These are phyloP conservation scores for Nicotiana benthamiana DNA, from an alignment of 257 asterid species.

Conservation along the genomic window DNA sequence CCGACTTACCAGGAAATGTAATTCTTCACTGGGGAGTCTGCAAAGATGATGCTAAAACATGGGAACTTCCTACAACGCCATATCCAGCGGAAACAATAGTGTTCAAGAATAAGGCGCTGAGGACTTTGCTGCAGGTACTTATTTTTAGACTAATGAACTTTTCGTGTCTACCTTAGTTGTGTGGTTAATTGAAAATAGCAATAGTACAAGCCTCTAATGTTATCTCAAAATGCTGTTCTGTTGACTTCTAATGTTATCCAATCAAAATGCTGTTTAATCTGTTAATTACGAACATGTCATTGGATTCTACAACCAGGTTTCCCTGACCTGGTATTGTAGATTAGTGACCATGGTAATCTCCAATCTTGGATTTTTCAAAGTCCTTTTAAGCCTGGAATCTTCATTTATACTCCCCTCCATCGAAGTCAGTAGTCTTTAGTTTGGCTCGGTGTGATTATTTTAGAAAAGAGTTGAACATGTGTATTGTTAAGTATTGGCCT, in stretches of 20 bases:
- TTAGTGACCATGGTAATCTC: neutral
- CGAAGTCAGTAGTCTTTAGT: neutral
- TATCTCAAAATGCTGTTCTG: neutral
- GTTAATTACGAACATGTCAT: neutral
- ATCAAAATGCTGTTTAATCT: neutral
- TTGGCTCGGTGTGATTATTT: neutral
- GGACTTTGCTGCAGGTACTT: conserved; percentile 67
- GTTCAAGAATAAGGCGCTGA: conserved; percentile 76
- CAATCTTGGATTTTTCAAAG: neutral
- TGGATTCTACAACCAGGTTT: neutral
- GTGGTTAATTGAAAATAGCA: neutral
- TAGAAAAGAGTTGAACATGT: neutral
- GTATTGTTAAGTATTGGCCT: neutral
- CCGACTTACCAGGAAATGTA: conserved; percentile 84
- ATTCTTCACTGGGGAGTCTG: conserved; percentile 93
- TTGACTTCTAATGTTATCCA: neutral
- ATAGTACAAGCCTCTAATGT: neutral
- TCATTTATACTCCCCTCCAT: neutral
- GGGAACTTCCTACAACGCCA: conserved; percentile 82
- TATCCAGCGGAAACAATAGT: conserved; percentile 65
- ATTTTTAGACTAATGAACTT: neutral
- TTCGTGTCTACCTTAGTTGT: neutral
- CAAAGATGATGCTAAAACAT: conserved; percentile 43
- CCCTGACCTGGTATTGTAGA: neutral
- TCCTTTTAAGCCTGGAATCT: neutral